phyloP scores from a whole-genome alignment of 169 alveolate species.

The Plasmodium adleri region DNA sequence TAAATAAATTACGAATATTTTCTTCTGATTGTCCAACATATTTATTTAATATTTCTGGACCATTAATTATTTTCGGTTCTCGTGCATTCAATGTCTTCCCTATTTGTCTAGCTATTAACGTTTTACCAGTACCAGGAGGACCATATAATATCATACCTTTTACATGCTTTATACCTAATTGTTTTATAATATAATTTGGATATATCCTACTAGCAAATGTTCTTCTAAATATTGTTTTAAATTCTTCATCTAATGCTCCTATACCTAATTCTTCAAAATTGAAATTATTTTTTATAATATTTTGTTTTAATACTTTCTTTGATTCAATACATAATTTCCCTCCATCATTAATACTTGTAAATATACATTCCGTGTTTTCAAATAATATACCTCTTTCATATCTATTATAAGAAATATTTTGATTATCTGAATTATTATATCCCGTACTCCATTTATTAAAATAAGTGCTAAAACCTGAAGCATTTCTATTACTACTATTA shows the following conservation, averaged over 20 bases:
- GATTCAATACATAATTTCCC: slow-evolving; percentile 78
- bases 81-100: slow-evolving; percentile 97
- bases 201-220: slow-evolving; percentile 99
- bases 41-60: slow-evolving; percentile 95
- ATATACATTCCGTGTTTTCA: slow-evolving; percentile 70
- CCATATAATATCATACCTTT: slow-evolving; percentile 97
- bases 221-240: slow-evolving; percentile 98
- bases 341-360: slow-evolving; percentile 74
- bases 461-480: no score
- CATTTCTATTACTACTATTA: not conserved
- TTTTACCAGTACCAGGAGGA: slow-evolving; percentile 99
- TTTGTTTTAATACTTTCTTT: slow-evolving; percentile 78
- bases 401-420: no score
- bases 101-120: slow-evolving; percentile 99
- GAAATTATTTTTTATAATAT: slow-evolving; percentile 89
- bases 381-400: slow-evolving; percentile 34
- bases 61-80: slow-evolving; percentile 94
- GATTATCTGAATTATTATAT: no score
- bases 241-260: slow-evolving; percentile 95
- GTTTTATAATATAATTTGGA: slow-evolving; percentile 97
- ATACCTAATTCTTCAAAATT: slow-evolving; percentile 94
- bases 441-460: no score
- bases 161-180: slow-evolving; percentile 98
- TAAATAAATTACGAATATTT: slow-evolving; percentile 97
- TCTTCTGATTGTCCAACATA: slow-evolving; percentile 99